These are phyloP conservation scores for Neonectria sp. DNA, from an alignment of 2,329 filamentous ascomycete genomes.

Conservation along the genomic window DNA sequence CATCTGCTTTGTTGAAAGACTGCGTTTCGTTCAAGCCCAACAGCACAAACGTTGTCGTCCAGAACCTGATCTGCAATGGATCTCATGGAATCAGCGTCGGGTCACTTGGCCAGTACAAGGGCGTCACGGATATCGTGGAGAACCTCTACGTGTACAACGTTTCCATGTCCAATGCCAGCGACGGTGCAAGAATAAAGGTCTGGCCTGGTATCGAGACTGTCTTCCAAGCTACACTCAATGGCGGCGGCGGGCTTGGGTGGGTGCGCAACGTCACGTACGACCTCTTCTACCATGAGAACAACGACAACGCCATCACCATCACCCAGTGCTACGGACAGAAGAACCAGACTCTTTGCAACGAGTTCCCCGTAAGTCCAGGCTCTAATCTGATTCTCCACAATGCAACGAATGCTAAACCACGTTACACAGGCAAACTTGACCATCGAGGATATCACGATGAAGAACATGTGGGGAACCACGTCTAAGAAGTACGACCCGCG, in stretches of 20 bases:
- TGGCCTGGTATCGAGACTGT: constrained; percentile 69
- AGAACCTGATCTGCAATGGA: constrained; percentile 77
- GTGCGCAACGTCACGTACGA: constrained; percentile 80
- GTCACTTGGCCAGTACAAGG: constrained; percentile 77
- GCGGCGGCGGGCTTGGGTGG: constrained; percentile 67
- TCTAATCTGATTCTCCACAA: not conserved
- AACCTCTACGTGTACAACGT: constrained; percentile 77
- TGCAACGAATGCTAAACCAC: constrained; percentile 14
- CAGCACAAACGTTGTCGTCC: constrained; percentile 77
- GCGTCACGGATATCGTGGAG: constrained; percentile 76
- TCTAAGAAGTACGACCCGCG: constrained; percentile 49
- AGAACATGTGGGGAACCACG: constrained; percentile 49
- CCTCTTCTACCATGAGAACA: constrained; percentile 71
- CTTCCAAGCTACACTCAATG: constrained; percentile 67
- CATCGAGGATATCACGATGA: constrained; percentile 47
- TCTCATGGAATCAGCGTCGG: constrained; percentile 83
- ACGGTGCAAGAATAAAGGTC: constrained; percentile 81
- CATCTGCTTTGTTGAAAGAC: constrained; percentile 54
- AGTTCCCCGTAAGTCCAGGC: constrained; percentile 36
- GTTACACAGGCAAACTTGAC: constrained; percentile 41
- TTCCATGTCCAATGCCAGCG: constrained; percentile 71
- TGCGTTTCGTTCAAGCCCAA: constrained; percentile 85
- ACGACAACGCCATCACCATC: constrained; percentile 61
- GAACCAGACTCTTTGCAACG: constrained; percentile 47
- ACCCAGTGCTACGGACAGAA: constrained; percentile 49